Evolutionary conservation across 768 basidiomycete species (phyloP).

Genomic region (Trametes meyenii): DNA sequence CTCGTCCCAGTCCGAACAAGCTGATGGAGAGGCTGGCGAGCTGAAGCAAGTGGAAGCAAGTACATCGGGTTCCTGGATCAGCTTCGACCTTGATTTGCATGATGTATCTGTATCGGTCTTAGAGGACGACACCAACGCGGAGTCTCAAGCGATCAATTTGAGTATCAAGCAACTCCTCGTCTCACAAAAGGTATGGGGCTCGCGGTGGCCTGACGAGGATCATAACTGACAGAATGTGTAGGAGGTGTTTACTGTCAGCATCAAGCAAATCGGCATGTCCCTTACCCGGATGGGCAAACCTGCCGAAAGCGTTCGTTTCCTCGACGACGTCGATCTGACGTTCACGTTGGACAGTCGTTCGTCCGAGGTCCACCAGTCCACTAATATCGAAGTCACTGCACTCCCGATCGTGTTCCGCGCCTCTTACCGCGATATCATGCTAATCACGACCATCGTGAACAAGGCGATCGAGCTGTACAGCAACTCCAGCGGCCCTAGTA

Average conservation of each 20-base stretch:
- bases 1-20: slow-evolving; percentile 26
- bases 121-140: slow-evolving; percentile 76
- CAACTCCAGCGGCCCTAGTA: slow-evolving; percentile 43
- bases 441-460: slow-evolving; percentile 86
- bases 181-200: slow-evolving; percentile 77
- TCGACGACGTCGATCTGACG: slow-evolving; percentile 90
- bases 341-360: slow-evolving; percentile 87
- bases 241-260: slow-evolving; percentile 80
- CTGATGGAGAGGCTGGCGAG: slow-evolving; percentile 17
- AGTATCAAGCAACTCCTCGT: slow-evolving; percentile 83
- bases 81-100: slow-evolving; percentile 86
- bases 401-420: slow-evolving; percentile 90
- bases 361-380: slow-evolving; percentile 67
- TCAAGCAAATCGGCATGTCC: slow-evolving; percentile 91
- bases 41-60: background rate
- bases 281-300: slow-evolving; percentile 84
- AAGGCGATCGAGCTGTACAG: slow-evolving; percentile 82
- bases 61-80: slow-evolving; percentile 35
- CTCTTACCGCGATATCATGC: slow-evolving; percentile 91
- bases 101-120: slow-evolving; percentile 88
- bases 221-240: slow-evolving; percentile 33
- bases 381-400: slow-evolving; percentile 78
- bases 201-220: background rate
- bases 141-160: slow-evolving; percentile 86
- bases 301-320: slow-evolving; percentile 83